Percentiles rank a stretch among this genome's conserved stretches.
Conservation (phyloP, 2,329 filamentous ascomycete species). For the Exophiala lecanii-corni region DNA sequence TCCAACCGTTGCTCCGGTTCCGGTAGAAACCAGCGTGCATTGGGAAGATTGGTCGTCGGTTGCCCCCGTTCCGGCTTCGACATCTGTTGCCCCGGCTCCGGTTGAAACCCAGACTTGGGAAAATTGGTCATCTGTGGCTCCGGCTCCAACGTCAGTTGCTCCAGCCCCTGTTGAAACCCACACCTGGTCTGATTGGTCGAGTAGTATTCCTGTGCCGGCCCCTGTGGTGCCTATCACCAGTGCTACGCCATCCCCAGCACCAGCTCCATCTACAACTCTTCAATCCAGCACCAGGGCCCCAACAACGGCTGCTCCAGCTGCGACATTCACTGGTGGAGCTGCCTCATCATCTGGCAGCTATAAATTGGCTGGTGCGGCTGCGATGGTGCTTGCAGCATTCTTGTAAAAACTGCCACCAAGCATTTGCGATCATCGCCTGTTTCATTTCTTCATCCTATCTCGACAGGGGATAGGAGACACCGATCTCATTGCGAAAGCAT, state of each 20-base stretch:
- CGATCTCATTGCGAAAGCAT: not conserved
- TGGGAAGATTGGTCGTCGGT: constrained; percentile 13
- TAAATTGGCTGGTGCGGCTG: constrained; percentile 19
- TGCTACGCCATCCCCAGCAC: not conserved
- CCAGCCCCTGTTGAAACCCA: constrained; percentile 1
- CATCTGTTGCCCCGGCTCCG: not conserved
- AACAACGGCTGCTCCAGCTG: constrained; percentile 11
- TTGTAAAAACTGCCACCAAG: constrained; percentile 6
- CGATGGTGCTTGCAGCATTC: constrained; percentile 17
- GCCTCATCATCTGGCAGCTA: constrained; percentile 11
- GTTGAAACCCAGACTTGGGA: not conserved
- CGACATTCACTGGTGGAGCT: constrained; percentile 19
- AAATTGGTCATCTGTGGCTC: not conserved
- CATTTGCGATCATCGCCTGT: not conserved
- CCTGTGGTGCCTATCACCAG: constrained; percentile 2
- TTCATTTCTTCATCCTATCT: constrained; percentile 6
- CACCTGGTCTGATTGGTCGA: not conserved
- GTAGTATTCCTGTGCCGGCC: constrained; percentile 3
- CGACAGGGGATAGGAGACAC: not conserved
- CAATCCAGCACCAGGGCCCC: not conserved
- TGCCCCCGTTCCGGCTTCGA: constrained; percentile 1
- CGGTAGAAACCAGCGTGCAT: not conserved
- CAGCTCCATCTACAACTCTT: constrained; percentile 10
- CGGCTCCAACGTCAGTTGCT: constrained; percentile 1
- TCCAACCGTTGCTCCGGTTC: constrained; percentile 4